phyloP scores from a whole-genome alignment of 2,329 filamentous ascomycete genomes.

The Apiospora kogelbergensis region DNA sequence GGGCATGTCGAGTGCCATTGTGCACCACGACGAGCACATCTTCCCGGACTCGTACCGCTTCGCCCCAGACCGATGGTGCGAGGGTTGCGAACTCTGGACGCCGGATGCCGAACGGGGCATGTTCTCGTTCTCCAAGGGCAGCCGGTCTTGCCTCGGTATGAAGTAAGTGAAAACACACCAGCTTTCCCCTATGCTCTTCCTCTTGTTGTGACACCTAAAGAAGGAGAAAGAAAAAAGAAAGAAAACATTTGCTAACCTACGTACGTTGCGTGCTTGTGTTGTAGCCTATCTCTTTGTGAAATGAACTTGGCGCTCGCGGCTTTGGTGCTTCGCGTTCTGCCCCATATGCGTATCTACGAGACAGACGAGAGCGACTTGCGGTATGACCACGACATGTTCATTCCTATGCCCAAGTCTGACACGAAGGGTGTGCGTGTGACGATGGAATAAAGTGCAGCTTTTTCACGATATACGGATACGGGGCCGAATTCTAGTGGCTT shows the following conservation, averaged over 20 bases:
- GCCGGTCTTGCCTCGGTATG: constrained; percentile 16
- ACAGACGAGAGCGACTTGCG: constrained; percentile 24
- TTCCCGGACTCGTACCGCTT: constrained; percentile 39
- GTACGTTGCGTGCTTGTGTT: background rate
- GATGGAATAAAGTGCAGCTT: background rate
- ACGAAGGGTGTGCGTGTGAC: constrained; percentile 15
- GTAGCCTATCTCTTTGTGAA: constrained; percentile 25
- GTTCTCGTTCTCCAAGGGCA: constrained; percentile 41
- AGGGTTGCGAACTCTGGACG: constrained; percentile 25
- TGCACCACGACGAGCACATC: constrained; percentile 38
- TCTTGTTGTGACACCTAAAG: background rate
- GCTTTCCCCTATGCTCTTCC: background rate
- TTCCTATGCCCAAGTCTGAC: constrained; percentile 16
- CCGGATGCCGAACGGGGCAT: constrained; percentile 37
- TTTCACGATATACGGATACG: background rate
- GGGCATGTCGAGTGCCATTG: constrained; percentile 37
- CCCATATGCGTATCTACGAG: constrained; percentile 23
- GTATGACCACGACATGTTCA: constrained; percentile 28
- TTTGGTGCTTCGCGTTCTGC: constrained; percentile 23
- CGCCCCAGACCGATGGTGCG: constrained; percentile 41
- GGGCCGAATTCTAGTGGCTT: background rate
- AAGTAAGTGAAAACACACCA: background rate
- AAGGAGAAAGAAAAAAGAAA: background rate
- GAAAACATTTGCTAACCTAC: background rate
- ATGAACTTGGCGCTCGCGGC: constrained; percentile 22